phyloP scores from a whole-genome alignment of 2,329 filamentous ascomycete species.

The Sclerotiophoma versabilis region DNA sequence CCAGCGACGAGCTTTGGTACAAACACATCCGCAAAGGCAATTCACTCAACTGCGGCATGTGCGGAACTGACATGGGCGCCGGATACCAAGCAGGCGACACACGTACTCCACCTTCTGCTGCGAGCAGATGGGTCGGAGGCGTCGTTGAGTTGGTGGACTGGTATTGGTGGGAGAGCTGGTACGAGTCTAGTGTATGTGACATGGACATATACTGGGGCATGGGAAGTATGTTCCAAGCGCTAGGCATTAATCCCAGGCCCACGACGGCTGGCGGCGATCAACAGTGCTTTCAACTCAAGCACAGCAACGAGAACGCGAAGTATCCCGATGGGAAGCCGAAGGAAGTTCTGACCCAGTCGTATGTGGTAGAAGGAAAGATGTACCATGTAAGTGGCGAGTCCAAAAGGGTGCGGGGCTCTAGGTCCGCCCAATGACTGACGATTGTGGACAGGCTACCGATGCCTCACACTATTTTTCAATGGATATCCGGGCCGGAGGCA shows the following conservation, averaged over 20 bases:
- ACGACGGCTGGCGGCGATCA: not conserved
- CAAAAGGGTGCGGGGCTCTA: not conserved
- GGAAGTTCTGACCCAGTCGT: not conserved
- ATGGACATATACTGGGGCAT: not conserved
- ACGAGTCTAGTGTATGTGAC: not conserved
- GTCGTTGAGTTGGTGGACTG: not conserved
- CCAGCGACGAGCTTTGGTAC: conserved; percentile 1
- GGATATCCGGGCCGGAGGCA: not conserved
- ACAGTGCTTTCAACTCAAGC: not conserved
- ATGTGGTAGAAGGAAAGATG: not conserved
- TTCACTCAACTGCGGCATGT: conserved; percentile 24
- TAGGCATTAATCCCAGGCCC: not conserved
- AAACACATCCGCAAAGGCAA: conserved; percentile 20
- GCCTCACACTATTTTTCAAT: not conserved
- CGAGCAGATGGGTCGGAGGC: conserved; percentile 21
- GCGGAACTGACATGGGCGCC: conserved; percentile 23
- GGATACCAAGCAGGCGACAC: conserved; percentile 19
- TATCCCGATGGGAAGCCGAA: not conserved
- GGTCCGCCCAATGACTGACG: not conserved
- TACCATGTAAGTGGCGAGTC: not conserved
- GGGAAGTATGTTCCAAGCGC: not conserved
- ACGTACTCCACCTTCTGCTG: conserved; percentile 23
- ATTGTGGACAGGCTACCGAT: not conserved
- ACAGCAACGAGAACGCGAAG: not conserved
- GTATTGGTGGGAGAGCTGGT: not conserved